These are phyloP conservation scores for Solanum sejunctum DNA, from an alignment of 257 asterid species.

Conservation along the genomic window DNA sequence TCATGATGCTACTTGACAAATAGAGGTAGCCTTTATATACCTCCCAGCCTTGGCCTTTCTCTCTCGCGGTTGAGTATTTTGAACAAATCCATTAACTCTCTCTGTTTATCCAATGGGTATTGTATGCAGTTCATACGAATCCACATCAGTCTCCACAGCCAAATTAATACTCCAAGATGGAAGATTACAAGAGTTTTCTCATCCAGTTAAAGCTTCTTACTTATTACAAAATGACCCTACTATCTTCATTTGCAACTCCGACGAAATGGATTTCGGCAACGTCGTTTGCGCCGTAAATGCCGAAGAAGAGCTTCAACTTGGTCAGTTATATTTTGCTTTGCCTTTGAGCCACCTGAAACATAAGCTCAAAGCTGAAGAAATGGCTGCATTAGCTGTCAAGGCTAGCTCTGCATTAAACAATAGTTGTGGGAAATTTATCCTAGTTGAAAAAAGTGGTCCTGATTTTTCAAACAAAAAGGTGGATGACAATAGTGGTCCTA, in stretches of 20 bases:
- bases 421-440: slow-evolving; percentile 29
- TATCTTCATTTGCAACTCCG: slow-evolving; percentile 72
- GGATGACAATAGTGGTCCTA: not conserved
- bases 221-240: slow-evolving; percentile 59
- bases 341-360: slow-evolving; percentile 44
- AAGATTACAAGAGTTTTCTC: slow-evolving; percentile 62
- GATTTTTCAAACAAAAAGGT: not conserved
- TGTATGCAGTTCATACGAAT: slow-evolving; percentile 66
- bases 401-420: slow-evolving; percentile 72
- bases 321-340: slow-evolving; percentile 78
- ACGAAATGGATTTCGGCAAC: slow-evolving; percentile 81
- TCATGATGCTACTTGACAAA: not conserved
- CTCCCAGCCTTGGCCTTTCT: not conserved
- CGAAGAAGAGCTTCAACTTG: slow-evolving; percentile 72
- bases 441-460: slow-evolving; percentile 4
- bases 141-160: slow-evolving; percentile 65
- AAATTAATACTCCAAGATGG: slow-evolving; percentile 66
- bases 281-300: slow-evolving; percentile 51
- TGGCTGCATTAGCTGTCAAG: slow-evolving; percentile 98
- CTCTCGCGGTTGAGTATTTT: not conserved
- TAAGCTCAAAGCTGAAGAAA: slow-evolving; percentile 71
- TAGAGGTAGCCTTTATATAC: slow-evolving; percentile 28
- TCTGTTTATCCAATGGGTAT: slow-evolving; percentile 36
- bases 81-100: not conserved
- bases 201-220: slow-evolving; percentile 65